Conservation (phyloP, 345 rosid species). For the Eucalyptus tenuipes region DNA sequence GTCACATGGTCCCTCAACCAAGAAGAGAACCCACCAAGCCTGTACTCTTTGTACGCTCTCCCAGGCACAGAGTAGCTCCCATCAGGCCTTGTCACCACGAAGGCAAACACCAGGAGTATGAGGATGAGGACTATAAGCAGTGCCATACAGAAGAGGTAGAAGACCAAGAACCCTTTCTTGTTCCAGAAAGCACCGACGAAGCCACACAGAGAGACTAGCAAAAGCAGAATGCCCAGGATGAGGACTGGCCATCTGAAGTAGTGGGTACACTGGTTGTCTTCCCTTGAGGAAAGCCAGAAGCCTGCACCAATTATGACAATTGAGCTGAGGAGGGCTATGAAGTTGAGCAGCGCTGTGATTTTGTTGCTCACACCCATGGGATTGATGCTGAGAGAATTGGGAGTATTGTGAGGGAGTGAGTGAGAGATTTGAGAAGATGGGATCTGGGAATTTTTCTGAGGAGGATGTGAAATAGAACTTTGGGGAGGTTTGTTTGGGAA, state of each 20-base stretch:
- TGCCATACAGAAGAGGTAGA: conserved; percentile 82
- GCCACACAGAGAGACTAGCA: conserved; percentile 64
- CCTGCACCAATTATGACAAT: conserved; percentile 75
- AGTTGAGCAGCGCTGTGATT: conserved; percentile 72
- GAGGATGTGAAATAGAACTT: background rate
- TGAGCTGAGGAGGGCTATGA: conserved; percentile 66
- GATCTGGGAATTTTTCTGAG: background rate
- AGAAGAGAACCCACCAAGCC: conserved; percentile 51
- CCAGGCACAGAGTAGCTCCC: conserved; percentile 65
- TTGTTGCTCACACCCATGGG: conserved; percentile 75
- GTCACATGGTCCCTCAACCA: conserved; percentile 57
- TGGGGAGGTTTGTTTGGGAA: background rate
- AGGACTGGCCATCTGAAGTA: conserved; percentile 77
- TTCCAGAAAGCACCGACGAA: conserved; percentile 80
- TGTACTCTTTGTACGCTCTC: conserved; percentile 50
- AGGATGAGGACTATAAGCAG: conserved; percentile 56
- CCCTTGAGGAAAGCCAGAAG: conserved; percentile 76
- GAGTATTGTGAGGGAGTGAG: background rate
- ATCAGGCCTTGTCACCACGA: conserved; percentile 61
- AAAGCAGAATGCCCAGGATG: conserved; percentile 55
- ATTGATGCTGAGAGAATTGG: background rate
- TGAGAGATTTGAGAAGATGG: background rate
- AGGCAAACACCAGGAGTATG: conserved; percentile 55
- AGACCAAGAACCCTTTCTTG: conserved; percentile 57
- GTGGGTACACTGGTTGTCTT: conserved; percentile 68